Evolutionary conservation across 495 filamentous ascomycete species (phyloP), one percentile per base, ranked within the genome.

Genomic region (Podospora sp.): DNA sequence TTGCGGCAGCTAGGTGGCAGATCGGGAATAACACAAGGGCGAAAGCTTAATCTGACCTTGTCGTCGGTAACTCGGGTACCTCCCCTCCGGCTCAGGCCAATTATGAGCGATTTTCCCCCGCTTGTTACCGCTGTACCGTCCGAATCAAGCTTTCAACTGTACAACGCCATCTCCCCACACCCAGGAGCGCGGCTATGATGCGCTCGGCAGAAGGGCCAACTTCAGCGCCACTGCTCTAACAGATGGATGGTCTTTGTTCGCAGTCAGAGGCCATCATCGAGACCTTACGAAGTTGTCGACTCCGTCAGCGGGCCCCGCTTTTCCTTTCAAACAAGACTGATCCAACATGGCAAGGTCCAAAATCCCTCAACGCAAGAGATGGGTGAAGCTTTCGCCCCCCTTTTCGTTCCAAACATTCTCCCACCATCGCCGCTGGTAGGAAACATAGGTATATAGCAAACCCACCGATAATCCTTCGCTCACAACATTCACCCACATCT

Each of bases 21-120:
- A 12, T 33, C 57, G 57, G 57, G 21, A 59, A 59, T 59, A 59
- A 27, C 9, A 9, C 57, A 59, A 36, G 1, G 5, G 22, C 29
- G 18, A 62, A 65, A 65, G 52, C 63, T 65, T 65, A 65, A 65
- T 57, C 52, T 40, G 33, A 65, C 63, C 51, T 25, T 65, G 63
- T 65, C 33, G 12, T 22, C 20, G 29, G 35, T 65, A 65, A 46
- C 63, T 29, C 14, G 14, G 63, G 63, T 56, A 65, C 63, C 14
- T 65, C 60, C 18, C 0, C 6, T 29, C 6, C 6, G 40, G 51
- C 2, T 26, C 40, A 9, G 24, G 51, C 68, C 69, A 65, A 65
- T 63, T 71, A 71, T 68, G 69, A 71, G 69, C 65, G 69, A 71
- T 71, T 71, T 71, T 49, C 49, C 60, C 25, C n/a, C 33, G 16